Evolutionary conservation across 108 stramenopile genomes (phyloP), one percentile per base, ranked within the genome.

Genomic region (Skeletonema potamos): DNA sequence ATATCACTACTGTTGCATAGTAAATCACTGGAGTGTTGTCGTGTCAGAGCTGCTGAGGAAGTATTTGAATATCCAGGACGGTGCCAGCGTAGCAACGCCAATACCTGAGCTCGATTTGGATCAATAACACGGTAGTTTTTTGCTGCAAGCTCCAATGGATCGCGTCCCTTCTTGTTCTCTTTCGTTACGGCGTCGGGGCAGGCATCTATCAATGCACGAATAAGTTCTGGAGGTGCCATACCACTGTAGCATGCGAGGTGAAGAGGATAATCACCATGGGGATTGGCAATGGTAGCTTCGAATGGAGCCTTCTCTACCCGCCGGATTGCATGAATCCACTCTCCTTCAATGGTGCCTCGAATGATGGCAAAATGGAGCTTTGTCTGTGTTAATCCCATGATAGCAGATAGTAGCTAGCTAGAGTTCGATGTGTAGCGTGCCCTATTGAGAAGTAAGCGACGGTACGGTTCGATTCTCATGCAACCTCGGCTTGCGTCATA

Each of bases 161-260:
- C 44, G 17, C 58, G 44, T 29, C 71, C 71, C 58, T 27, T 17
- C 11, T 73, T 73, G 56, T 78, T 78, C 9, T 60, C n/a, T 15
- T 51, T 66, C 20, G 48, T 37, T 3, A 67, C 9, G 6, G 77
- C 54, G 17, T 36, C 58, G 22, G 77, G 77, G 55, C 73, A 46
- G 0, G 77, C 77, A 61, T 73, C 58, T 4, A 78, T 60, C 24
- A 78, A 60, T 4, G 65, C 72, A 20, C 41, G 72, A 12, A 78
- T 73, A 0, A 78, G 59, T 27, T 61, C 26, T 18, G 77, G 77
- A 20, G 72, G 77, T 3, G 77, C 77, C 17, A 43, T n/a, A 4
- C 77, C 77, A 36, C 26, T 59, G 46, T 78, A 78, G 58, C 77
- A 78, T 6, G 65, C 64, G 9, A 73, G 46, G 11, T 78, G 77